phyloP scores from a whole-genome alignment of 331 rosid species.

The Stylosanthes scabra region DNA sequence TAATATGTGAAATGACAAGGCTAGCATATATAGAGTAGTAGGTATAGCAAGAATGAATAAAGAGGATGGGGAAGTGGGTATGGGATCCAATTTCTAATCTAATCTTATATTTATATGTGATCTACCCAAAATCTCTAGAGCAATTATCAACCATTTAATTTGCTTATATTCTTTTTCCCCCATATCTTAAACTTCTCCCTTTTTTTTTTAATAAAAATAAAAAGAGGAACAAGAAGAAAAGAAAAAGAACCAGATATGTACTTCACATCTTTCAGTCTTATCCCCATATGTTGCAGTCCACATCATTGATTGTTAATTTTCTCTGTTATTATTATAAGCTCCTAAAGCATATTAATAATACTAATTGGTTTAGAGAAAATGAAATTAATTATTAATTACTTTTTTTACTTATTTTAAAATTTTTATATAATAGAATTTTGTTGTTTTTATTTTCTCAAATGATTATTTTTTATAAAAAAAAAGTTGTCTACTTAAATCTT shows the following conservation, averaged over 20 bases:
- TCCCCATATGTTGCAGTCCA: slow-evolving; percentile 47
- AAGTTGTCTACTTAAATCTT: too few relatives aligned
- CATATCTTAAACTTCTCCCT: slow-evolving; percentile 7
- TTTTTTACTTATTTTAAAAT: not conserved
- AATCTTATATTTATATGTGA: not conserved
- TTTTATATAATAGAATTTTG: too few relatives aligned
- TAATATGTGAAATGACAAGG: not conserved
- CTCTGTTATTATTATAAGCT: slow-evolving; percentile 36
- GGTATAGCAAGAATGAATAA: not conserved
- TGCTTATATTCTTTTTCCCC: slow-evolving; percentile 32
- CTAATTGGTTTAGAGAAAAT: slow-evolving; percentile 38
- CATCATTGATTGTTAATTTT: slow-evolving; percentile 45
- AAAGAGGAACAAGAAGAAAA: not conserved
- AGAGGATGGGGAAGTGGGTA: slow-evolving; percentile 1
- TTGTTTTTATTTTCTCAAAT: too few relatives aligned
- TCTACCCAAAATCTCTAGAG: slow-evolving; percentile 31
- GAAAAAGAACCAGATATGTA: slow-evolving; percentile 32
- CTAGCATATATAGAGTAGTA: not conserved
- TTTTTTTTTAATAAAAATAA: not conserved
- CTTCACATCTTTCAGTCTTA: slow-evolving; percentile 41
- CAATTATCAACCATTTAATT: slow-evolving; percentile 36
- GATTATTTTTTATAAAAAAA: too few relatives aligned
- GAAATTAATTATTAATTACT: slow-evolving; percentile 34
- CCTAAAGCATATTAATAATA: slow-evolving; percentile 33
- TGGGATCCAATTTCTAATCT: not conserved